Percentiles rank a stretch among this genome's conserved stretches.
Conservation (phyloP, 495 filamentous ascomycete genomes). For the Parathielavia appendiculata region DNA sequence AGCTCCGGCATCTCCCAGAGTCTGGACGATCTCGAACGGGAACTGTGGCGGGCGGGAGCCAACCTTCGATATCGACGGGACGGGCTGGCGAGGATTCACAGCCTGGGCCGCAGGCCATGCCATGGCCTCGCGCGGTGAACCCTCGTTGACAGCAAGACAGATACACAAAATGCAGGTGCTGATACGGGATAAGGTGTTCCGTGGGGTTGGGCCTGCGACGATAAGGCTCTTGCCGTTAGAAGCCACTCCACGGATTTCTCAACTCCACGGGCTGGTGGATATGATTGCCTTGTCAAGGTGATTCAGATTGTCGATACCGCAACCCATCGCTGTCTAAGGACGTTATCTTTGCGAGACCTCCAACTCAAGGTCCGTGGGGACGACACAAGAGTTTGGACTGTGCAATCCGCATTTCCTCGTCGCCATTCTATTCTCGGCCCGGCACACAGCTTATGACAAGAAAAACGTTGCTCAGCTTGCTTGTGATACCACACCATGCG, state of each 20-base stretch:
- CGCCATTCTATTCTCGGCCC: neutral
- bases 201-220: neutral
- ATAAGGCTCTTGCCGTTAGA: constrained; percentile 5
- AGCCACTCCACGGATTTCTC: neutral
- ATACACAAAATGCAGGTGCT: neutral
- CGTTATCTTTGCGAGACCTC: neutral
- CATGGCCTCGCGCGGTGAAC: neutral
- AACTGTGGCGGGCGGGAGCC: neutral
- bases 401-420: neutral
- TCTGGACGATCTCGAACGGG: neutral
- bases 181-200: constrained; percentile 6
- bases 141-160: neutral
- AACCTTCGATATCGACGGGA: neutral
- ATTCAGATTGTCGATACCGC: neutral
- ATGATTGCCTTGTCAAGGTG: neutral
- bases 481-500: too few species aligned
- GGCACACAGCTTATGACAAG: neutral
- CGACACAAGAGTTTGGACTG: neutral
- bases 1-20: neutral
- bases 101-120: too few species aligned
- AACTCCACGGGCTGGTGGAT: neutral
- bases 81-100: neutral
- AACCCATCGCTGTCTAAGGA: neutral
- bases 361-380: neutral
- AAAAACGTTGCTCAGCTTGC: neutral